Evolutionary conservation across 768 basidiomycete genomes (phyloP), one percentile per base, ranked within the genome.

Genomic region (Serendipita indica): DNA sequence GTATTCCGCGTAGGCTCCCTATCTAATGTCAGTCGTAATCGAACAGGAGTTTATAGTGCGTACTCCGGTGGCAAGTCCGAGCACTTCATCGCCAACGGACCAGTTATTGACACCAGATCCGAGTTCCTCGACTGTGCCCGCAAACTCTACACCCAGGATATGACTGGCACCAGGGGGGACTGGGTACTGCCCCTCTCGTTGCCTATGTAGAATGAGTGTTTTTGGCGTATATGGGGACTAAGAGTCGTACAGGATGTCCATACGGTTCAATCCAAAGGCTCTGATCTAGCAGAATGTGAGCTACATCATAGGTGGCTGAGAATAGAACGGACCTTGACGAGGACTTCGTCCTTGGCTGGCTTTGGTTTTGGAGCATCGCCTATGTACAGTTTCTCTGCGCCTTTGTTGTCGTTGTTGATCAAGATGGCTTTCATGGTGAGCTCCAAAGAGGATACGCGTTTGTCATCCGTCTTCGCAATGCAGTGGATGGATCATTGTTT

Each of bases 1-100:
- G 67, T 82, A 93, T 68, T 93, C 87, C 33, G 91, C 90, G 65
- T 92, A 93, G 41, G 90, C 89, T 33, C 91, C 91, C 90, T 92
- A 54, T n/a, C 16, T 18, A 25, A 18, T 39, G 22, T 39, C 25
- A 37, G 33, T 60, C 18, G 13, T 13, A 14, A 12, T 43, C 30
- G 56, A 41, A 34, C 33, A 43, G 16, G 7, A 57, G 60, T 22
- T 46, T 57, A 22, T 20, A 57, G 28, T 58, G 69, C 84, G 70
- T 68, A 92, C 90, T 16, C 91, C 91, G 32, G 77, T 79, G 5
- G 83, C 78, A 2, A 94, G 74, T 18, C 91, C 92, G 63, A 86
- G 74, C 7, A 90, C 86, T 66, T 86, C 82, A 62, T 87, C 83
- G 3, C 79, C 80, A 25, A 77, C 65, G 62, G 77, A 73, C 78